Evolutionary conservation across 495 filamentous ascomycete species (phyloP), one percentile per base, ranked within the genome.

Genomic region (Neurospora sublineolata): DNA sequence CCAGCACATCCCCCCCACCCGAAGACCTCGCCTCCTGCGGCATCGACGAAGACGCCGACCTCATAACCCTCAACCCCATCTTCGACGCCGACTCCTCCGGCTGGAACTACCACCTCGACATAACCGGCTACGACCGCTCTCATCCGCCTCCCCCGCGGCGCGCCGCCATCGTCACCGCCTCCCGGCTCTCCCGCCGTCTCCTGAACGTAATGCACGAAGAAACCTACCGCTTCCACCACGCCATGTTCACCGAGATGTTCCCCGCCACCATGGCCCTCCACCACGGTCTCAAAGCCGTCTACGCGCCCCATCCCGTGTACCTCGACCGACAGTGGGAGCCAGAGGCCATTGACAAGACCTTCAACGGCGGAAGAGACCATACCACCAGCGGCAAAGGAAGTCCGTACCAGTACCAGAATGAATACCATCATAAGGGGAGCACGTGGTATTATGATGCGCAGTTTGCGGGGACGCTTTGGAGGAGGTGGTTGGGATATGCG

Each of bases 171-270:
- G 89, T 96, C 73, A 93, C 94, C 6, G 89, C 92, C 2, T 89
- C 88, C 2, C 88, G 95, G 3, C 86, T 97, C 14, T 94, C 91
- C 9, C 89, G 90, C 67, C 90, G 93, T 30, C 86, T 99, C 3
- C 85, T 99, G 27, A 79, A 80, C 20, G 91, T 89, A 12, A 99
- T 99, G 95, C 95, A 99, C 81, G 86, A 88, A 69, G 94, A 97
- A 77, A 94, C 90, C 27, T 87, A 86, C 68, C 84, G 92, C 41
- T 85, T 90, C 64, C 89, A 88, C 37, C 94, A 95, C 80, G 89
- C 87, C 74, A 95, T 95, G 89, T 98, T 97, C 82, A 89, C 89
- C 12, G 95, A 99, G 80, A 97, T 97, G 94, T 97, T 91, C 87
- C 92, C 94, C 3, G 87, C 92, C 33, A 90, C 90, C 8, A 86